Evolutionary conservation across 306 rosid species (phyloP).

Genomic region (Gleditsia sinensis): DNA sequence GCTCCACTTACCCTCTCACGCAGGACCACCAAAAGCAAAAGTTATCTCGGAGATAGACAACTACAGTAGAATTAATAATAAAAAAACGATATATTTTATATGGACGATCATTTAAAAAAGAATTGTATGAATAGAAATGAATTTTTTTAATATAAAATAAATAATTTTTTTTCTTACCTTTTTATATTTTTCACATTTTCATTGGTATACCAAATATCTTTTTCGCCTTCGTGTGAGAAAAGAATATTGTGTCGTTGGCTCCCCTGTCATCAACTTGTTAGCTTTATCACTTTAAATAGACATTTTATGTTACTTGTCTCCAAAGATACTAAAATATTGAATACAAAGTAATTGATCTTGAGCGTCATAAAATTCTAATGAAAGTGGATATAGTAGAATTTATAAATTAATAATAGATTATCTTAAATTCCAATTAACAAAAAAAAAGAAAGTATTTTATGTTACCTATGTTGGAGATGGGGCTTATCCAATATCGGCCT

Average conservation of each 20-base stretch:
- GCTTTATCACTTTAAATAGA: not conserved
- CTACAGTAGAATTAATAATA: not conserved
- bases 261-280: not conserved
- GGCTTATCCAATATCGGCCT: not conserved
- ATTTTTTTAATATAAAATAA: no score
- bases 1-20: not conserved
- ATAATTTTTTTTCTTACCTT: no score
- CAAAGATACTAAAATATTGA: not conserved
- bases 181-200: no score
- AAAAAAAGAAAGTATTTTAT: not conserved
- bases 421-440: not conserved
- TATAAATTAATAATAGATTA: no score
- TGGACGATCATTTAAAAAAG: no score
- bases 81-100: not conserved
- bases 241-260: not conserved
- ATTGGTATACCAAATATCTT: not conserved
- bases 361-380: not conserved
- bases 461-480: not conserved
- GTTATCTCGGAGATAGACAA: not conserved
- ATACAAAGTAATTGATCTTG: not conserved
- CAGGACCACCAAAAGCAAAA: not conserved
- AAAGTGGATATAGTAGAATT: no score
- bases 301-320: not conserved
- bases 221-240: not conserved
- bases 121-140: no score